Percentiles rank a stretch among this genome's conserved stretches.
Evolutionary conservation across 768 basidiomycete genomes (phyloP).

Genomic region (Serendipita indica): DNA sequence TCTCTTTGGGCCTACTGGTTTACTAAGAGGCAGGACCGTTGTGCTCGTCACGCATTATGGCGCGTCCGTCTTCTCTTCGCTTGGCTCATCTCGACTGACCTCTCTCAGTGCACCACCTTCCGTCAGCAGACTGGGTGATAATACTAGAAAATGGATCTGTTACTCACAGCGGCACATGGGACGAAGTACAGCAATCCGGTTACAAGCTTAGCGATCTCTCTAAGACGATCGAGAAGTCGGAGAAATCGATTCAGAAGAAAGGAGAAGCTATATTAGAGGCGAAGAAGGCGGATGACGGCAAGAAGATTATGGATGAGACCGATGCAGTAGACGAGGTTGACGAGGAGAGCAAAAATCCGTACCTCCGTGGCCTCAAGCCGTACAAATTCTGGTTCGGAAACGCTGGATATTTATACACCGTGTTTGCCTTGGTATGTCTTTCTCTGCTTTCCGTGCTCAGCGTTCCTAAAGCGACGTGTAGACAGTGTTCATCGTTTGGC

Average conservation of each 20-base stretch:
- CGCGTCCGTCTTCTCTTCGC: not conserved
- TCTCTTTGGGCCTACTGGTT: not conserved
- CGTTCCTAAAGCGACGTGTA: not conserved
- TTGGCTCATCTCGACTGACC: not conserved
- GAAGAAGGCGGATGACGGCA: not conserved
- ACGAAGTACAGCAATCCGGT: not conserved
- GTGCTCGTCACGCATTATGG: conserved; percentile 3
- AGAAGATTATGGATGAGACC: not conserved
- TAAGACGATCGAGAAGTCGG: not conserved
- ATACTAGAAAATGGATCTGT: not conserved
- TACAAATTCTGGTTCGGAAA: conserved; percentile 8
- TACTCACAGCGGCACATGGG: not conserved
- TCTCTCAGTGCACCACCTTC: conserved; percentile 3
- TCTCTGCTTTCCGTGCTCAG: not conserved
- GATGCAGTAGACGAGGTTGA: conserved; percentile 1
- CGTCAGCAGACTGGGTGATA: not conserved
- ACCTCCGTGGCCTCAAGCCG: not conserved
- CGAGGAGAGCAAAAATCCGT: not conserved
- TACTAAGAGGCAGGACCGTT: not conserved
- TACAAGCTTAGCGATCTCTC: not conserved
- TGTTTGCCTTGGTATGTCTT: not conserved
- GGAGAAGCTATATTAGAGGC: not conserved
- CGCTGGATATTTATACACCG: not conserved
- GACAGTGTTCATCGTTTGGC: not conserved
- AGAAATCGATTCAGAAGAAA: too few species aligned